A percentile compares a stretch with the other conserved stretches of the same genome.
phyloP scores from a whole-genome alignment of 2,329 filamentous ascomycete species.

The Zasmidium angulare region DNA sequence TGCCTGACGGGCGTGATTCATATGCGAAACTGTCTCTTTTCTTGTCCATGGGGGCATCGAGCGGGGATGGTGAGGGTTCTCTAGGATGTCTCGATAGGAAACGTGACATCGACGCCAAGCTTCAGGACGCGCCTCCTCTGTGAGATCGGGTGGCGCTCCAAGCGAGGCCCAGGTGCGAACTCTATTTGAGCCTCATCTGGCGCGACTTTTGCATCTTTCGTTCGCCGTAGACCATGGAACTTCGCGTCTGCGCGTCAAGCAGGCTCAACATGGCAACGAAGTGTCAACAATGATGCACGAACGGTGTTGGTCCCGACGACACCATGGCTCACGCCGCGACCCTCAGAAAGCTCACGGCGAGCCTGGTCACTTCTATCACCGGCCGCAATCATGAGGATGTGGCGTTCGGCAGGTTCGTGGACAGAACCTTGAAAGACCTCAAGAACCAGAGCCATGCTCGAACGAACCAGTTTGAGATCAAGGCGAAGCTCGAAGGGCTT shows the following conservation, averaged over 20 bases:
- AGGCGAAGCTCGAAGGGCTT: slow-evolving; percentile 49
- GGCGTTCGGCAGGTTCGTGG: slow-evolving; percentile 38
- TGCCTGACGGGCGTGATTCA: slow-evolving; percentile 17
- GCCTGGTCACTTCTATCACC: slow-evolving; percentile 67
- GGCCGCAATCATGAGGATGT: slow-evolving; percentile 39
- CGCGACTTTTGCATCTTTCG: background rate
- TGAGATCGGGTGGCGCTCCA: background rate
- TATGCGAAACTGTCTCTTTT: slow-evolving; percentile 8
- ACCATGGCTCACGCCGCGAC: slow-evolving; percentile 70
- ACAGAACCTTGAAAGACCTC: slow-evolving; percentile 41
- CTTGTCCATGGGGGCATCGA: slow-evolving; percentile 6
- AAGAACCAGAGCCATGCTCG: slow-evolving; percentile 44
- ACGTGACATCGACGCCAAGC: background rate
- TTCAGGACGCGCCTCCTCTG: background rate
- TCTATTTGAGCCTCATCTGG: background rate
- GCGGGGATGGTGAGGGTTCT: background rate
- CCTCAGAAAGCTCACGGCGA: slow-evolving; percentile 65
- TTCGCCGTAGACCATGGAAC: slow-evolving; percentile 15
- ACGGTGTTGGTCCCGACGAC: background rate
- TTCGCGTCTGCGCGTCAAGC: slow-evolving; percentile 5
- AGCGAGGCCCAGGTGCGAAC: background rate
- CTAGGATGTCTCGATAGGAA: background rate
- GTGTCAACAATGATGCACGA: background rate
- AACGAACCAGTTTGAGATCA: slow-evolving; percentile 52
- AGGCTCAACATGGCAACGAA: background rate